Conservation (phyloP, 495 filamentous ascomycete species). For the Penicillium lagena region DNA sequence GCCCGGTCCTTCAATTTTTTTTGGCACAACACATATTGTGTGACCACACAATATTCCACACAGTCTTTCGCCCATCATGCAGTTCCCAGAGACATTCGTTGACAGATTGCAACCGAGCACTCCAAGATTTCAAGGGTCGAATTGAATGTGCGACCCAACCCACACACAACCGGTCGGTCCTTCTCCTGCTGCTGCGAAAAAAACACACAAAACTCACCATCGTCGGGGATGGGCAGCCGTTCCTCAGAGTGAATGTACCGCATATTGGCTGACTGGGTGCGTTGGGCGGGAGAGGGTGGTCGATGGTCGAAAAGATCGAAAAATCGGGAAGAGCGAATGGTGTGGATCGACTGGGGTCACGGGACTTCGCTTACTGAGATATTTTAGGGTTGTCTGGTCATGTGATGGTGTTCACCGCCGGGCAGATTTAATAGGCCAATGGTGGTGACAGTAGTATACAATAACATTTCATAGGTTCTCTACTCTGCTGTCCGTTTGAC, state of each 20-base stretch:
- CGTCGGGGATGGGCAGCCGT: constrained; percentile 87
- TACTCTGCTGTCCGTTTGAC: constrained; percentile 18
- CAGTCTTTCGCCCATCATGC: background rate
- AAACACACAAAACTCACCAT: constrained; percentile 61
- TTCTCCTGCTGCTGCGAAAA: constrained; percentile 5
- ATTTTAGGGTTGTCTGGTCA: constrained; percentile 28
- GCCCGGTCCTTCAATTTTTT: constrained; percentile 2
- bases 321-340: constrained; percentile 31
- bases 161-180: constrained; percentile 3
- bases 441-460: no score
- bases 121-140: no score
- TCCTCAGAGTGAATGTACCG: constrained; percentile 97
- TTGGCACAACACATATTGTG: background rate
- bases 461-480: no score
- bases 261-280: constrained; percentile 62
- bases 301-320: constrained; percentile 44
- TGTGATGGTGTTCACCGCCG: no score
- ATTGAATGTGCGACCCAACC: no score
- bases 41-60: constrained; percentile 5
- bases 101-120: no score
- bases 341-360: constrained; percentile 40
- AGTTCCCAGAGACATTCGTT: no score
- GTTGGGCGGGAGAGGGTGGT: constrained; percentile 43
- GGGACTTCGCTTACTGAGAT: constrained; percentile 40
- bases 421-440: no score